Evolutionary conservation across 1,139 yeast genomes (phyloP).

Genomic region (Debaryomyces sp.): DNA sequence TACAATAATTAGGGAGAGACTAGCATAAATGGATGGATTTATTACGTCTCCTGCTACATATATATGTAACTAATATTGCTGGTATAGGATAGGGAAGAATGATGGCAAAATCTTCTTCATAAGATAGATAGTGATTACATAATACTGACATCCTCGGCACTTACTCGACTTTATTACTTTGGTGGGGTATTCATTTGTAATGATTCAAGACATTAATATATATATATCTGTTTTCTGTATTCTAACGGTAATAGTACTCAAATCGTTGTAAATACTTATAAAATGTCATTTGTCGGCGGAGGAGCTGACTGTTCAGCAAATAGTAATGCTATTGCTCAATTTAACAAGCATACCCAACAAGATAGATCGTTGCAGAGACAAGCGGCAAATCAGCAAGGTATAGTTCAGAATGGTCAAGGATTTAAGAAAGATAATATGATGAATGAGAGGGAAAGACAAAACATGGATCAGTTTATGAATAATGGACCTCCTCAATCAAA

Average conservation of each 20-base stretch:
- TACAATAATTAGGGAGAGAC: too few species aligned
- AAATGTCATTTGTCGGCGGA: slow-evolving; percentile 65
- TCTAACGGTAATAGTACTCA: neutral
- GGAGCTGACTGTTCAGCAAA: slow-evolving; percentile 86
- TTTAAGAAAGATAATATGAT: slow-evolving; percentile 46
- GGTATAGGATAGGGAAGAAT: neutral
- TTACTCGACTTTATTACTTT: neutral
- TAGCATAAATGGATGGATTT: too few species aligned
- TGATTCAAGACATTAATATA: neutral
- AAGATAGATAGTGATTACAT: slow-evolving; percentile 3
- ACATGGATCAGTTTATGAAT: slow-evolving; percentile 61
- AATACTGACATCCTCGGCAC: slow-evolving; percentile 3
- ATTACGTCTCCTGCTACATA: neutral
- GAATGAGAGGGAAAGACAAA: slow-evolving; percentile 48
- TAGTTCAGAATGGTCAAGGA: slow-evolving; percentile 27
- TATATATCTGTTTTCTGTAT: neutral
- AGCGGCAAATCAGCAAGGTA: slow-evolving; percentile 42
- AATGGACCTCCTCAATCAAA: slow-evolving; percentile 23
- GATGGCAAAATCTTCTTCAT: slow-evolving; percentile 15
- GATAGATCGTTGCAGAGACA: slow-evolving; percentile 68
- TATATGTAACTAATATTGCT: neutral
- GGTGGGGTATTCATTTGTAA: slow-evolving; percentile 6
- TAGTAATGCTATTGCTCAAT: slow-evolving; percentile 81
- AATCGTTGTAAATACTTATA: neutral
- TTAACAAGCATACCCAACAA: slow-evolving; percentile 69